Base-by-base conservation (phyloP, 108 stramenopile species). In the Chaetoceros tenuissimus region DNA sequence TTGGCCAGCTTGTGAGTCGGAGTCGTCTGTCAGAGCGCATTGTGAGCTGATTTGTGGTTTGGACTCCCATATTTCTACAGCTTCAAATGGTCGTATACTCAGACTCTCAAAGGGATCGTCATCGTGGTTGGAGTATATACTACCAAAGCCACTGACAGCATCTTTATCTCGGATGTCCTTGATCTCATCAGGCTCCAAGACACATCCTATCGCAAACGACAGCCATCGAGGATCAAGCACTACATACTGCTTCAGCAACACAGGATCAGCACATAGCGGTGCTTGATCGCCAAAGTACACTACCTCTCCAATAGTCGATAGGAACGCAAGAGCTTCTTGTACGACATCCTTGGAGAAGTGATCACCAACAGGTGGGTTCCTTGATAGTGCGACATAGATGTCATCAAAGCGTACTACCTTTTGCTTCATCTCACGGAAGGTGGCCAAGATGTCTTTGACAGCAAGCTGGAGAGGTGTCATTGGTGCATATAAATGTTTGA, bases 181-280 rank as follows among this genome's bases (percentile, higher is more conserved):
- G 28, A 82, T 78, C 19, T 87, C 53, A 69, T 92, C 84, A 68
- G 85, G 90, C 17, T 84, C 68, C 8, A 92, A 62, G 46, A 92
- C 85, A 30, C 86, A 87, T 28, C 82, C 85, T 27, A 87, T 81
- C 22, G 86, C 81, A 7, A 84, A 75, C 25, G 85, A 81, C 26
- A 92, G 77, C 90, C 90, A 92, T 48, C 82, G 53, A n/a, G 90
- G 90, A 62, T 87, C 87, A 46, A 92, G 68, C 51, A 90, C 84
- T 18, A 86, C 68, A 55, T 79, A 90, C 40, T 90, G 79, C 2
- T 83, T 80, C 0, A 89, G 64, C 3, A 3, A 2, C 28, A 8
- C 1, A 7, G 55, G 34, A 13, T 40, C 13, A 5, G 34, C 34
- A 40, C 75, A 73, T 51, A 48, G 51, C n/a, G 63, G 48, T 3